Percentiles rank a stretch among this genome's conserved stretches.
Conservation (phyloP, 148 eudicot species). For the Mesembryanthemum crystallinum region DNA sequence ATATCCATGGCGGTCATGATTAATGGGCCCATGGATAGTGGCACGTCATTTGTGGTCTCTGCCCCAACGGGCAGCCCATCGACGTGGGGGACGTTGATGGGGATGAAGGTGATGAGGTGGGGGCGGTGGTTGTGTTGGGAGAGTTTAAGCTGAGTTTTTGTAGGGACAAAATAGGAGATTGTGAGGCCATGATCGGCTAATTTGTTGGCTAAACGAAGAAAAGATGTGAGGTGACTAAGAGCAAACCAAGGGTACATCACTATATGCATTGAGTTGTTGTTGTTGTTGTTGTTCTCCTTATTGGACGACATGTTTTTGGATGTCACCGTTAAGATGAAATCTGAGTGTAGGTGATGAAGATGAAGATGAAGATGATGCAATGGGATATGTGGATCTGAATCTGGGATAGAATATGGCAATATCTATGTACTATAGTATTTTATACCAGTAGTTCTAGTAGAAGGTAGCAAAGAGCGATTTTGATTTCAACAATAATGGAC, state of each 20-base stretch:
- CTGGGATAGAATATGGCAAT: no score
- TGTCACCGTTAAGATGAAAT: no score
- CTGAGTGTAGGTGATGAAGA: no score
- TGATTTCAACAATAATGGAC: no score
- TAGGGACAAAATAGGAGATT: conserved; percentile 33
- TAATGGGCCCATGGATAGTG: not conserved
- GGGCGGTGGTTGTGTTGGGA: conserved; percentile 35
- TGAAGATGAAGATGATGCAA: no score
- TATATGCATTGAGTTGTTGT: conserved; percentile 3
- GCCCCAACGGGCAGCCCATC: conserved; percentile 24
- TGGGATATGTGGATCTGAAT: no score
- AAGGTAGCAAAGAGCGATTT: no score
- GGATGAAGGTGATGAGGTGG: conserved; percentile 21
- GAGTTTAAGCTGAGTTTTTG: conserved; percentile 29
- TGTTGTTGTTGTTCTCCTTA: not conserved
- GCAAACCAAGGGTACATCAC: conserved; percentile 49
- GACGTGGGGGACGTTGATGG: conserved; percentile 14
- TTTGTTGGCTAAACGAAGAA: conserved; percentile 38
- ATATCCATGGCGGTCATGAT: conserved; percentile 22
- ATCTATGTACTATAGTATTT: no score
- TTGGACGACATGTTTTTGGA: no score
- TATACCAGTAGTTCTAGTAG: no score
- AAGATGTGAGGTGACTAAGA: conserved; percentile 42
- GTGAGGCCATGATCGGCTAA: conserved; percentile 36
- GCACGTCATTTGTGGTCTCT: conserved; percentile 21